These are phyloP conservation scores for Aspergillus awamori DNA, from an alignment of 2,329 filamentous ascomycete species.

Conservation along the genomic window DNA sequence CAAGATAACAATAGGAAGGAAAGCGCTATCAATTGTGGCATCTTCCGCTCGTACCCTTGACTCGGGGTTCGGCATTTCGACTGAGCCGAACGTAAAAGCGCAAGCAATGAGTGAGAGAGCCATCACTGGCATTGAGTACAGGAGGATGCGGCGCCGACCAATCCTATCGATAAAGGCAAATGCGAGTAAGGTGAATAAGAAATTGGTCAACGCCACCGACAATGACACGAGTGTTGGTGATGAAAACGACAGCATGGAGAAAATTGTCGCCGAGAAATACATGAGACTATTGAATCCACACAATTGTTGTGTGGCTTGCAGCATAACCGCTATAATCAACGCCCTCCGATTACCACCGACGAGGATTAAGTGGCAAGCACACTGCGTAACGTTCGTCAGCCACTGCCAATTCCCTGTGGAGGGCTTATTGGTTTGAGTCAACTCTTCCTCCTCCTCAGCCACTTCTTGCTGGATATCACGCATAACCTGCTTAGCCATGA, in stretches of 20 bases:
- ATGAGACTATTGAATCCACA: constrained; percentile 91
- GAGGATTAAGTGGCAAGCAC: constrained; percentile 36
- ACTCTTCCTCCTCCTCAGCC: constrained; percentile 63
- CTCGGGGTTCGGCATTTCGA: constrained; percentile 51
- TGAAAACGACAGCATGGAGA: constrained; percentile 73
- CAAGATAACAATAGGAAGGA: constrained; percentile 62
- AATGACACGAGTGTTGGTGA: constrained; percentile 79
- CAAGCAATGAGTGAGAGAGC: constrained; percentile 70
- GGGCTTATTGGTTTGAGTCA: constrained; percentile 24
- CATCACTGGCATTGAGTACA: constrained; percentile 87
- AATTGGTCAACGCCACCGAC: constrained; percentile 80
- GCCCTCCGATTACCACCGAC: constrained; percentile 64
- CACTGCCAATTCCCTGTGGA: constrained; percentile 24
- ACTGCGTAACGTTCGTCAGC: constrained; percentile 31
- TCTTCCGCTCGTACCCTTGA: constrained; percentile 21
- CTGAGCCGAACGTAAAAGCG: constrained; percentile 70
- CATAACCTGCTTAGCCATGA: constrained; percentile 63
- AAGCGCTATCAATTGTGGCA: constrained; percentile 27
- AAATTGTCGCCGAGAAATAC: constrained; percentile 88
- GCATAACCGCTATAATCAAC: constrained; percentile 78
- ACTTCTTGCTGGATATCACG: constrained; percentile 74
- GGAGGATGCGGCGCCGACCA: constrained; percentile 76
- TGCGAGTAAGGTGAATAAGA: constrained; percentile 74
- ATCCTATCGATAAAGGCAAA: constrained; percentile 77
- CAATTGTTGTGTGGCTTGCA: constrained; percentile 86